Conservation (phyloP, 805 yeast species). For the Saturnispora sekii region DNA sequence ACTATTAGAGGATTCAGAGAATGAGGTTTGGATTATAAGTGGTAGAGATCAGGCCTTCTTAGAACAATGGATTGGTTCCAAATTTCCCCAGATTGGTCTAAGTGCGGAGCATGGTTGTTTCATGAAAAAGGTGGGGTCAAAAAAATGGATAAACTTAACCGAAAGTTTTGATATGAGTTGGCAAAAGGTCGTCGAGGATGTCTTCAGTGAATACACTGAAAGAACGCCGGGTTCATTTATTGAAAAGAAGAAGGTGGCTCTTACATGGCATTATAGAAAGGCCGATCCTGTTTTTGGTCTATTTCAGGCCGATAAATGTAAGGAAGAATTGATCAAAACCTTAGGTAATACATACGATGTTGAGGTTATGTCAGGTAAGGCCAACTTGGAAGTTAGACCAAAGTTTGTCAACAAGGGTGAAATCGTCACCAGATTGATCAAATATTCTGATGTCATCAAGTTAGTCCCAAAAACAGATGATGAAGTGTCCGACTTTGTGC, state of each 20-base stretch:
- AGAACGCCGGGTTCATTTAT: constrained; percentile 84
- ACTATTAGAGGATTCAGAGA: constrained; percentile 64
- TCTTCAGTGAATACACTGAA: constrained; percentile 68
- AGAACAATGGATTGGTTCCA: constrained; percentile 77
- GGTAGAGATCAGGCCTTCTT: constrained; percentile 91
- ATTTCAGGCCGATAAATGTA: constrained; percentile 71
- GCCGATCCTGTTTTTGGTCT: constrained; percentile 90
- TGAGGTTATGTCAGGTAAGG: constrained; percentile 96
- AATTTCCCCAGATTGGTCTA: constrained; percentile 56
- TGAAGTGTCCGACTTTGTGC: constrained; percentile 67
- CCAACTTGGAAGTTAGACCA: constrained; percentile 96
- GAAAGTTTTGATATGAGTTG: constrained; percentile 84
- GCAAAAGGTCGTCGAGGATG: constrained; percentile 74
- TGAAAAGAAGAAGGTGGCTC: constrained; percentile 84
- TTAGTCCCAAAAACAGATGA: constrained; percentile 19
- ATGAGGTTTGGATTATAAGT: constrained; percentile 89
- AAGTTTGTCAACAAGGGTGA: constrained; percentile 93
- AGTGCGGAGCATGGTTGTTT: constrained; percentile 98
- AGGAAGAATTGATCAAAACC: constrained; percentile 49
- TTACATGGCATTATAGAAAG: constrained; percentile 96
- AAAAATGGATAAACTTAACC: constrained; percentile 77
- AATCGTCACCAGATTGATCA: constrained; percentile 72
- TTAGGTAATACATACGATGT: constrained; percentile 57
- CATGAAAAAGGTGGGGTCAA: constrained; percentile 58
- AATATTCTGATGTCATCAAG: constrained; percentile 47